Percentiles rank a stretch among this genome's conserved stretches.
These are phyloP conservation scores for Madurella mycetomatis DNA, from an alignment of 2,329 filamentous ascomycete genomes.

Conservation along the genomic window DNA sequence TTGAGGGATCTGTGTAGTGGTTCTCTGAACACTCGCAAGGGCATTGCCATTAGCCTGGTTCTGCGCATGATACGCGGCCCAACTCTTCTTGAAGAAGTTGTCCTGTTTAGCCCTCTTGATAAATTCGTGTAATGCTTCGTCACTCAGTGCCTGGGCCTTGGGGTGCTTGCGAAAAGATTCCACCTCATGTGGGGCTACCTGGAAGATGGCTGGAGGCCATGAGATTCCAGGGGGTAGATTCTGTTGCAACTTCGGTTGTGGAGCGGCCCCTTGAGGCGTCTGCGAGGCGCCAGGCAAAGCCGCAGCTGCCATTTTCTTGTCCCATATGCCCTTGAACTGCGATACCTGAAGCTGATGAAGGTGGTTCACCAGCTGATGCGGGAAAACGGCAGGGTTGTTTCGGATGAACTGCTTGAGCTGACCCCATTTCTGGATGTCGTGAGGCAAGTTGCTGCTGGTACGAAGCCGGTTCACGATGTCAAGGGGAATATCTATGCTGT, in stretches of 20 bases:
- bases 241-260: slow-evolving; percentile 13
- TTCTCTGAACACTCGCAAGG: slow-evolving; percentile 4
- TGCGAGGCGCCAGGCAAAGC: slow-evolving; percentile 1
- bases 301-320: slow-evolving; percentile 4
- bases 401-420: slow-evolving; percentile 42
- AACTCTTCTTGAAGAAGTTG: slow-evolving; percentile 8
- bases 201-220: slow-evolving; percentile 21
- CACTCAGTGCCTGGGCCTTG: slow-evolving; percentile 9
- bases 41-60: slow-evolving; percentile 11
- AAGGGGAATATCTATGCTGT: slow-evolving; percentile 44
- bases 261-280: slow-evolving; percentile 2
- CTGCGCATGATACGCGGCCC: slow-evolving; percentile 8
- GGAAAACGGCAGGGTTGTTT: slow-evolving; percentile 30
- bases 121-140: slow-evolving; percentile 9
- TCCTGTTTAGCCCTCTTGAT: slow-evolving; percentile 19
- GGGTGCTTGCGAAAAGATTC: slow-evolving; percentile 26
- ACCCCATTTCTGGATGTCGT: slow-evolving; percentile 46
- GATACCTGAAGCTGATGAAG: slow-evolving; percentile 4
- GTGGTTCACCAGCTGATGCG: neutral
- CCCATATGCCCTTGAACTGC: slow-evolving; percentile 13
- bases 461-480: slow-evolving; percentile 32
- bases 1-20: neutral
- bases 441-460: slow-evolving; percentile 30
- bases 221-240: slow-evolving; percentile 19
- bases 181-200: slow-evolving; percentile 28